Conservation (phyloP, 2,329 filamentous ascomycete species). For the Phialophora macrospora region DNA sequence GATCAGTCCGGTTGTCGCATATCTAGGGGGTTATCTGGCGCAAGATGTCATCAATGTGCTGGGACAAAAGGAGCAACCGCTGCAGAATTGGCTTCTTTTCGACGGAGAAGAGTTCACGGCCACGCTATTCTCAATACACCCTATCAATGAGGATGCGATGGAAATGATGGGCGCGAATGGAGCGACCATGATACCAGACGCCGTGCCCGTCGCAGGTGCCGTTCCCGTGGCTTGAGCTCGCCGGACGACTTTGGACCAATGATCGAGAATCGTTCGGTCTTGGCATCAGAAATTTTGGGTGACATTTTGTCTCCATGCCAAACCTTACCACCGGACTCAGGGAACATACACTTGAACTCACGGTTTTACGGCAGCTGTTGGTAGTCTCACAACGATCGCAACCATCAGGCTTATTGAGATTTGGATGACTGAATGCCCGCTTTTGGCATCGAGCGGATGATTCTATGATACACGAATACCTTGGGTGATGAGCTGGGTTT, state of each 20-base stretch:
- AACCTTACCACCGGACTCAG: background rate
- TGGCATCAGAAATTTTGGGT: constrained; percentile 25
- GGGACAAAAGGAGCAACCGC: constrained; percentile 85
- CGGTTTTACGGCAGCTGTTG: background rate
- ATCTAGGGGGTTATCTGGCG: constrained; percentile 85
- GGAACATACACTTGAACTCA: background rate
- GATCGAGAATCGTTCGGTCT: constrained; percentile 5
- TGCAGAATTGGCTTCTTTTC: constrained; percentile 93
- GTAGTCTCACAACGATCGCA: background rate
- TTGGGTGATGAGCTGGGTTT: background rate
- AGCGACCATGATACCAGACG: constrained; percentile 24
- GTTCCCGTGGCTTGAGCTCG: constrained; percentile 22
- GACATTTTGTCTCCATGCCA: background rate
- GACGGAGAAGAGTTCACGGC: constrained; percentile 82
- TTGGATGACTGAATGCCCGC: background rate
- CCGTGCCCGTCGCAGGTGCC: constrained; percentile 20
- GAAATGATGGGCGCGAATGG: constrained; percentile 34
- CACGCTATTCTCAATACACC: constrained; percentile 80
- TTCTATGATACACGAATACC: background rate
- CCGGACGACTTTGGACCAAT: background rate
- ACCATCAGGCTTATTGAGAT: background rate
- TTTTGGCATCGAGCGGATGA: background rate
- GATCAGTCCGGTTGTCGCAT: constrained; percentile 82
- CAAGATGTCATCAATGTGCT: constrained; percentile 98
- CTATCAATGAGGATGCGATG: constrained; percentile 54